These are phyloP conservation scores for Ramalina peruviana DNA, from an alignment of 495 filamentous ascomycete genomes.

Conservation along the genomic window DNA sequence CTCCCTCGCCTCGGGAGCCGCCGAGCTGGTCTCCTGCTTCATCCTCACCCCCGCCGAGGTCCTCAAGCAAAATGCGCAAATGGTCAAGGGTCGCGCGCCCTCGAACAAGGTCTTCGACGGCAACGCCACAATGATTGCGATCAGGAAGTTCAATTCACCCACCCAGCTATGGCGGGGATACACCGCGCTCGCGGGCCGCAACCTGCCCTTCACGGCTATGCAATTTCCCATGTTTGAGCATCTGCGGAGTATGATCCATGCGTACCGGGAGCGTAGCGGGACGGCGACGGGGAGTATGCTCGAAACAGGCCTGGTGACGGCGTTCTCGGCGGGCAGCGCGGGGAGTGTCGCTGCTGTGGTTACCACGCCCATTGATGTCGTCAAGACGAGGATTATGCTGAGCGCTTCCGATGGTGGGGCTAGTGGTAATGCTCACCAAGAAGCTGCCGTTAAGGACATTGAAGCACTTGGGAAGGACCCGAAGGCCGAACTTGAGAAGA, in stretches of 20 bases:
- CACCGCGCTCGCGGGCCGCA: constrained; percentile 60
- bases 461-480: constrained; percentile 15
- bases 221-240: constrained; percentile 82
- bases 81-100: constrained; percentile 22
- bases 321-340: constrained; percentile 50
- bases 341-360: constrained; percentile 55
- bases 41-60: constrained; percentile 85
- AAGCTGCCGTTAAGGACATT: constrained; percentile 31
- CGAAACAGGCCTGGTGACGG: constrained; percentile 56
- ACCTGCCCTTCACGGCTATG: constrained; percentile 74
- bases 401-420: constrained; percentile 24
- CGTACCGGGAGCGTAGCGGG: constrained; percentile 20
- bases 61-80: constrained; percentile 86
- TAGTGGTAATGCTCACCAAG: constrained; percentile 12
- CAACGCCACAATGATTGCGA: constrained; percentile 37
- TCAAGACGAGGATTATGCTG: constrained; percentile 71
- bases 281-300: constrained; percentile 22
- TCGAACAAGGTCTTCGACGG: constrained; percentile 13
- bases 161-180: constrained; percentile 65
- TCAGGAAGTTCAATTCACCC: constrained; percentile 40
- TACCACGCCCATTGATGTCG: constrained; percentile 72
- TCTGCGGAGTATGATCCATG: constrained; percentile 31
- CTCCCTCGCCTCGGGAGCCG: constrained; percentile 54
- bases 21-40: constrained; percentile 68
- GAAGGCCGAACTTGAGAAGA: constrained; percentile 18